These are phyloP conservation scores for Biscutella laevigata DNA, from an alignment of 441 rosid species.

Conservation along the genomic window DNA sequence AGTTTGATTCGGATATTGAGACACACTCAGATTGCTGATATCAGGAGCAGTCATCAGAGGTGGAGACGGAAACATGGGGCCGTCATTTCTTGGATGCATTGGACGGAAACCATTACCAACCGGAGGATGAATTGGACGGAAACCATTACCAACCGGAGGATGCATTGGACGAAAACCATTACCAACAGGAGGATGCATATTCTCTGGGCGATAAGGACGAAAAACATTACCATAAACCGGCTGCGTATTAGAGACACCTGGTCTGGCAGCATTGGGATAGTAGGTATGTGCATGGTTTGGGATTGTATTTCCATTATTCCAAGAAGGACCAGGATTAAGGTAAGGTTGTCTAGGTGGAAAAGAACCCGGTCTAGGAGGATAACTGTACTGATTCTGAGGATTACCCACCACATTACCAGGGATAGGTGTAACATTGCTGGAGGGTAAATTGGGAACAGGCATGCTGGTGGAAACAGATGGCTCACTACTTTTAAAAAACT, in stretches of 20 bases:
- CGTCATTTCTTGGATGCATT: constrained; percentile 35
- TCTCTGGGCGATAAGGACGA: constrained; percentile 35
- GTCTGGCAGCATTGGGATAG: constrained; percentile 31
- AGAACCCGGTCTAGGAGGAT: constrained; percentile 32
- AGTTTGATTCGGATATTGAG: constrained; percentile 30
- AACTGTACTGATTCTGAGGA: constrained; percentile 34
- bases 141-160: too few species aligned
- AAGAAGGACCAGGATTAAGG: constrained; percentile 29
- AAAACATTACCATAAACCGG: constrained; percentile 32
- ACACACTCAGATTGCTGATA: constrained; percentile 39
- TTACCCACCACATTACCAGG: constrained; percentile 25
- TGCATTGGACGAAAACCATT: constrained; percentile 37
- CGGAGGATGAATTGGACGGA: too few species aligned
- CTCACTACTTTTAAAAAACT: constrained; percentile 42
- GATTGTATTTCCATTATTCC: constrained; percentile 30
- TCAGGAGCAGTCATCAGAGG: constrained; percentile 35
- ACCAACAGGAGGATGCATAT: constrained; percentile 24
- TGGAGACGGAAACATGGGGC: constrained; percentile 29
- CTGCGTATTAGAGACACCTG: constrained; percentile 34
- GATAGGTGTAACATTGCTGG: constrained; percentile 25
- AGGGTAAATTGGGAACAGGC: constrained; percentile 31
- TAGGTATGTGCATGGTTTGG: constrained; percentile 32
- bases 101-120: too few species aligned
- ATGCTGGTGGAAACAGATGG: constrained; percentile 33
- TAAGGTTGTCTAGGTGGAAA: constrained; percentile 32